Conservation (phyloP, 1,284 basidiomycete species). For the Heterobasidion annosum region DNA sequence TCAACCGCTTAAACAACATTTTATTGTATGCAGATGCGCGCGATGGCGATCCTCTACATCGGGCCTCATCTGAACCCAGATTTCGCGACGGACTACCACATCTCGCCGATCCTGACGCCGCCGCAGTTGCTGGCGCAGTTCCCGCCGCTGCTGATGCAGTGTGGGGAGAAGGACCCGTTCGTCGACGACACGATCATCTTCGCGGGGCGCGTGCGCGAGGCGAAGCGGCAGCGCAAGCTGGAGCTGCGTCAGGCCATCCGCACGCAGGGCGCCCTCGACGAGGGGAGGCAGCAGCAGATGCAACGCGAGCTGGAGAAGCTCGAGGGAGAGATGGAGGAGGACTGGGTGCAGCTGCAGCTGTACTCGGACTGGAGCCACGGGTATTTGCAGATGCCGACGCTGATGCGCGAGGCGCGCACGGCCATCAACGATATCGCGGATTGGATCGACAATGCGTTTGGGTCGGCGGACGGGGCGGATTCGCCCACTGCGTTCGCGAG, state of each 20-base stretch:
- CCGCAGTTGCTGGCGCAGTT: constrained; percentile 80
- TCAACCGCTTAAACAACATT: neutral
- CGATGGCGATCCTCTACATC: constrained; percentile 97
- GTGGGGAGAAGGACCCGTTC: constrained; percentile 94
- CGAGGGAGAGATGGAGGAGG: constrained; percentile 72
- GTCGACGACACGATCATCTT: constrained; percentile 95
- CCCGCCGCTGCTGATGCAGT: constrained; percentile 87
- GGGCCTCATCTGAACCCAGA: constrained; percentile 90
- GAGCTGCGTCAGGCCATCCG: constrained; percentile 46
- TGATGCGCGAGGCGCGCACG: constrained; percentile 78
- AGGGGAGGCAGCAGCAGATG: constrained; percentile 28
- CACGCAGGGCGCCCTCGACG: constrained; percentile 26
- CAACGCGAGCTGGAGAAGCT: constrained; percentile 49
- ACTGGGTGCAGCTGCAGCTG: constrained; percentile 92
- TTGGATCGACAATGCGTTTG: constrained; percentile 85
- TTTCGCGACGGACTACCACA: constrained; percentile 89
- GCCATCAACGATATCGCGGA: constrained; percentile 87
- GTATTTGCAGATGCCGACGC: constrained; percentile 86
- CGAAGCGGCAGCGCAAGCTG: constrained; percentile 73
- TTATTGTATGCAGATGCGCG: constrained; percentile 70
- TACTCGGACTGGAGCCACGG: constrained; percentile 92
- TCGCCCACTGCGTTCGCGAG: neutral
- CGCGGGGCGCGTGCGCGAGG: constrained; percentile 87
- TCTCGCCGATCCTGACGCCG: constrained; percentile 91
- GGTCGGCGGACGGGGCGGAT: constrained; percentile 9